Conservation (phyloP, 805 yeast species). For the Yarrowia keelungensis region DNA sequence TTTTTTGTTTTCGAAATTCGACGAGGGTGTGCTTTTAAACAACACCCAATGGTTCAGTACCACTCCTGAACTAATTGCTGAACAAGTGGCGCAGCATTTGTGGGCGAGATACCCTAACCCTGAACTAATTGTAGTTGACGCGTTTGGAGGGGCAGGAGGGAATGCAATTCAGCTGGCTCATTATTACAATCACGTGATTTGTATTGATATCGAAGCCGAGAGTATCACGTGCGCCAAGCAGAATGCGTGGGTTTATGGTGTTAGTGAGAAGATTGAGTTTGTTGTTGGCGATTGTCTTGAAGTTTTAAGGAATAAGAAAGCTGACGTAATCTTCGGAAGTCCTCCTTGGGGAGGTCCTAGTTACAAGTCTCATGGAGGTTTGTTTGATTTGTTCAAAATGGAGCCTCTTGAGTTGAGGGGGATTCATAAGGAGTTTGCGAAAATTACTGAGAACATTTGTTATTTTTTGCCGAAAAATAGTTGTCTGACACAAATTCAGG, state of each 20-base stretch:
- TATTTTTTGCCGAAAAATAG: slow-evolving; percentile 45
- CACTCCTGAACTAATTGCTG: slow-evolving; percentile 82
- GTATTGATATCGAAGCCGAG: slow-evolving; percentile 45
- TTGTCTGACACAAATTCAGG: slow-evolving; percentile 41
- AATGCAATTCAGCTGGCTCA: slow-evolving; percentile 75
- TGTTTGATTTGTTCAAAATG: slow-evolving; percentile 41
- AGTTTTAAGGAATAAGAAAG: slow-evolving; percentile 42
- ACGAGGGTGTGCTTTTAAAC: slow-evolving; percentile 72
- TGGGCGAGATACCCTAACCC: slow-evolving; percentile 42
- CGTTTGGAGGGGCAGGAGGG: slow-evolving; percentile 90
- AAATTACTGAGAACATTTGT: slow-evolving; percentile 40
- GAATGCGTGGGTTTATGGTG: slow-evolving; percentile 71
- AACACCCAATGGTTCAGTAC: slow-evolving; percentile 85
- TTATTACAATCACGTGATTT: slow-evolving; percentile 49
- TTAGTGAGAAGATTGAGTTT: slow-evolving; percentile 58
- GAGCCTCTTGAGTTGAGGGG: slow-evolving; percentile 39
- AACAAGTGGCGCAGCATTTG: slow-evolving; percentile 47
- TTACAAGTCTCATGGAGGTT: slow-evolving; percentile 49
- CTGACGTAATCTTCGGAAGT: slow-evolving; percentile 69
- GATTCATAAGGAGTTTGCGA: slow-evolving; percentile 40
- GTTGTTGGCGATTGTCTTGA: slow-evolving; percentile 59
- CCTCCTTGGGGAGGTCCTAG: slow-evolving; percentile 92
- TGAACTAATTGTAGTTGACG: slow-evolving; percentile 58
- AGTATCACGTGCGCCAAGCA: slow-evolving; percentile 50
- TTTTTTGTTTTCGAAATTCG: slow-evolving; percentile 65